Conservation (phyloP, 352 stramenopile species). For the Globisporangium alternatum region DNA sequence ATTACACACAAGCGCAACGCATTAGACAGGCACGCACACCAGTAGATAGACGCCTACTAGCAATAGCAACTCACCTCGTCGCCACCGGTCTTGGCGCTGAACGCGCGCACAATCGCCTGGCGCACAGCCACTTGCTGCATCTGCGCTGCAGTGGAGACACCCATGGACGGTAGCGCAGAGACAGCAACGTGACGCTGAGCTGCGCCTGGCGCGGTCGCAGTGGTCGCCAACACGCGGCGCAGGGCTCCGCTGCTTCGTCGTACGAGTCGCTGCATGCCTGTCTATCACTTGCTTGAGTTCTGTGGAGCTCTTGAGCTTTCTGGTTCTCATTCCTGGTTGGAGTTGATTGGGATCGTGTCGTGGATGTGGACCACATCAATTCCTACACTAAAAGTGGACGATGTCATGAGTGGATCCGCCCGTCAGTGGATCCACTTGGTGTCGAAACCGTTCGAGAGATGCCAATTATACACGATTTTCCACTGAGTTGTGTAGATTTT, state of each 20-base stretch:
- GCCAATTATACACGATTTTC: too few species aligned
- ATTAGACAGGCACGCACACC: background rate
- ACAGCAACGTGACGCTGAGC: background rate
- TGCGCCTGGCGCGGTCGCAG: background rate
- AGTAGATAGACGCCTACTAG: background rate
- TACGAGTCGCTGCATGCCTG: slow-evolving; percentile 11
- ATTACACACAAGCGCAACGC: background rate
- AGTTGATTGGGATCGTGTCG: background rate
- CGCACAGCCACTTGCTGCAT: slow-evolving; percentile 3
- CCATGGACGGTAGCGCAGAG: background rate
- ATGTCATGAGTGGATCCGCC: background rate
- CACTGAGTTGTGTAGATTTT: too few species aligned
- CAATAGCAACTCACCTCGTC: slow-evolving; percentile 4
- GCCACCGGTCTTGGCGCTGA: slow-evolving; percentile 18
- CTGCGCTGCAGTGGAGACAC: background rate
- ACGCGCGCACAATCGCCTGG: slow-evolving; percentile 11
- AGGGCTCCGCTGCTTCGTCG: background rate
- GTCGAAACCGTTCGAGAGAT: background rate
- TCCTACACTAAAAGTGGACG: background rate
- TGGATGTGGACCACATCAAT: background rate
- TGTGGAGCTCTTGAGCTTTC: background rate
- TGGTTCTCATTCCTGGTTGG: background rate
- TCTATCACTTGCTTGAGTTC: background rate
- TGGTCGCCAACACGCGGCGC: background rate
- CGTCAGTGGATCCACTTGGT: background rate